Conservation (phyloP, 1,139 yeast genomes). For the Citeromyces siamensis region DNA sequence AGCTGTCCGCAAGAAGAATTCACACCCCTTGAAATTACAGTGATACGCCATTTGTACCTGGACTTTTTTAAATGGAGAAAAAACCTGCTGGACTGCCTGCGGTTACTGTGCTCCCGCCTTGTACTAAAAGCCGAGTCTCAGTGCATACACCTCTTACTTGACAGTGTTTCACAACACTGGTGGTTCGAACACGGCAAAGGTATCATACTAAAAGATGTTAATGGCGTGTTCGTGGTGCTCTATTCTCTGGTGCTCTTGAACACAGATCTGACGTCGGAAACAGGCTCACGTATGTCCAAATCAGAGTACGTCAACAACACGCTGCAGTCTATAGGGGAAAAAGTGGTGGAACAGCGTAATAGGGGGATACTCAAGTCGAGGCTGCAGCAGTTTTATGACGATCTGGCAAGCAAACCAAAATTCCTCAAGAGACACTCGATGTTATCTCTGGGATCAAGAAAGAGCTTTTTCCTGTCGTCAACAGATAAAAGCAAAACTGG, state of each 20-base stretch:
- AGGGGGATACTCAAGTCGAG: too few species aligned
- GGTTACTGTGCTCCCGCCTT: conserved; percentile 49
- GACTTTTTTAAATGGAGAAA: conserved; percentile 34
- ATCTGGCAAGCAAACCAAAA: too few species aligned
- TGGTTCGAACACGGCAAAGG: conserved; percentile 15
- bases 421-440: too few species aligned
- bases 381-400: too few species aligned
- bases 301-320: conserved; percentile 47
- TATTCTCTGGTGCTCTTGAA: conserved; percentile 67
- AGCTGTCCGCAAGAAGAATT: conserved; percentile 28
- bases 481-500: too few species aligned
- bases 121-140: conserved; percentile 80
- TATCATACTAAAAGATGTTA: conserved; percentile 37
- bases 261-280: conserved; percentile 26
- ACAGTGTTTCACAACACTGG: conserved; percentile 63
- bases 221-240: conserved; percentile 58
- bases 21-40: conserved; percentile 22
- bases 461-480: too few species aligned
- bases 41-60: conserved; percentile 33
- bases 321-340: conserved; percentile 25
- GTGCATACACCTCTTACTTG: conserved; percentile 64
- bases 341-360: too few species aligned
- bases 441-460: too few species aligned
- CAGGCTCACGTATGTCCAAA: conserved; percentile 15
- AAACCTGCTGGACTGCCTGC: conserved; percentile 39